These are phyloP conservation scores for Annulohypoxylon stygium DNA, from an alignment of 495 filamentous ascomycete genomes.

Conservation along the genomic window DNA sequence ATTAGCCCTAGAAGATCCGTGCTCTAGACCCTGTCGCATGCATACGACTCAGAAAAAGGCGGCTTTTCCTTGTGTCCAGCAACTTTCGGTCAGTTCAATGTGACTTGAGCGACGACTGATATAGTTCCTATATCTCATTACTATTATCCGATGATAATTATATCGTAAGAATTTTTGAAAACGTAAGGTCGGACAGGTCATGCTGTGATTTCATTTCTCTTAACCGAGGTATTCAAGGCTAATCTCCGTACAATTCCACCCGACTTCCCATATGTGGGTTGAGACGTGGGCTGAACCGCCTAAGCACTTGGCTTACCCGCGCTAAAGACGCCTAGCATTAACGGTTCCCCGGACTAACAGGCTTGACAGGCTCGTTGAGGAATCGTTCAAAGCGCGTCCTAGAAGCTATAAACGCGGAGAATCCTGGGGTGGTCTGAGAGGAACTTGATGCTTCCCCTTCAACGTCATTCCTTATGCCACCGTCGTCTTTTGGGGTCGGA, in stretches of 20 bases:
- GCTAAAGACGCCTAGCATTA: conserved; percentile 1
- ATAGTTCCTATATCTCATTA: background rate
- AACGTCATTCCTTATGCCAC: background rate
- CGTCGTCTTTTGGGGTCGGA: background rate
- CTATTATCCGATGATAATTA: background rate
- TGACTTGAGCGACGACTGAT: background rate
- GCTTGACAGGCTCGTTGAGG: background rate
- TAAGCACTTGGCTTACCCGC: background rate
- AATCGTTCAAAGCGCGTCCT: conserved; percentile 16
- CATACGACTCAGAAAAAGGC: conserved; percentile 7
- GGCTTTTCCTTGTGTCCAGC: background rate
- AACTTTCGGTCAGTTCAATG: conserved; percentile 17
- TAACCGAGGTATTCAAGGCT: conserved; percentile 29
- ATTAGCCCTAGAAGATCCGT: background rate
- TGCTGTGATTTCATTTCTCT: background rate
- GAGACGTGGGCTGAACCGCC: conserved; percentile 5
- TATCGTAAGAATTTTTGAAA: conserved; percentile 9
- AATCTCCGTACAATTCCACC: background rate
- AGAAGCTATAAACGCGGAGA: conserved; percentile 14
- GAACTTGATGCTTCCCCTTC: background rate
- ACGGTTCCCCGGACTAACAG: background rate
- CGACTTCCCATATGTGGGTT: conserved; percentile 9
- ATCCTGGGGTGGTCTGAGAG: background rate
- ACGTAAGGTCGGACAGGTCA: conserved; percentile 1
- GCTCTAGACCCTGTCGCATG: conserved; percentile 5